These are phyloP conservation scores for Saturnispora bothae DNA, from an alignment of 805 yeast species.

Conservation along the genomic window DNA sequence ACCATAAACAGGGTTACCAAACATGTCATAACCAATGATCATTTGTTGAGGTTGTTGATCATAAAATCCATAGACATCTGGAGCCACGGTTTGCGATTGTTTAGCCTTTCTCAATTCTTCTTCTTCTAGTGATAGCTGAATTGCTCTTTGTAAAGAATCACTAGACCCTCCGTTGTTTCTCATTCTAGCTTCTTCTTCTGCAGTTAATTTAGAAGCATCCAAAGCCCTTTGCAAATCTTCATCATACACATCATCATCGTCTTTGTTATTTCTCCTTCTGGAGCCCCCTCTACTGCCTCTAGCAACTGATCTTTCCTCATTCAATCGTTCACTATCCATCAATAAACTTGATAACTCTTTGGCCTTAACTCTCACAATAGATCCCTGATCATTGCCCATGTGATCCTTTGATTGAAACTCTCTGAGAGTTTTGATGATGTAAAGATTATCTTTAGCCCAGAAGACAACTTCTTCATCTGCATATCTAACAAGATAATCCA, in stretches of 20 bases:
- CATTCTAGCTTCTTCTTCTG: constrained; percentile 68
- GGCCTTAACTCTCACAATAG: constrained; percentile 79
- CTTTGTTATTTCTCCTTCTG: constrained; percentile 19
- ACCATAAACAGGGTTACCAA: constrained; percentile 54
- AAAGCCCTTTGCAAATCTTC: constrained; percentile 72
- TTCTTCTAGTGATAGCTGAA: constrained; percentile 65
- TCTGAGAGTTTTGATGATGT: constrained; percentile 78
- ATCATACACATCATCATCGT: constrained; percentile 42
- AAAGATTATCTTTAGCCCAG: constrained; percentile 86
- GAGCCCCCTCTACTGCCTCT: constrained; percentile 20
- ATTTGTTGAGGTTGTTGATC: constrained; percentile 19
- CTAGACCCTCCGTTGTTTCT: constrained; percentile 39
- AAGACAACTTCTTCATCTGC: constrained; percentile 84
- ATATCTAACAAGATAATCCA: constrained; percentile 74
- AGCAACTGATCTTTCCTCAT: constrained; percentile 49
- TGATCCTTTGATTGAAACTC: constrained; percentile 83
- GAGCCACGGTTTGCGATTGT: constrained; percentile 37
- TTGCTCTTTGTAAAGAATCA: constrained; percentile 57
- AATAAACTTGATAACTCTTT: constrained; percentile 75
- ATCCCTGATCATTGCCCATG: constrained; percentile 74
- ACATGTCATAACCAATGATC: constrained; percentile 42
- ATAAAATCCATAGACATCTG: constrained; percentile 22
- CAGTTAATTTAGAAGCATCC: constrained; percentile 70
- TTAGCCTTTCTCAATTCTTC: constrained; percentile 51
- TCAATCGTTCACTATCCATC: constrained; percentile 71